phyloP scores from a whole-genome alignment of 2,329 filamentous ascomycete species.

The Diaporthe batatas region DNA sequence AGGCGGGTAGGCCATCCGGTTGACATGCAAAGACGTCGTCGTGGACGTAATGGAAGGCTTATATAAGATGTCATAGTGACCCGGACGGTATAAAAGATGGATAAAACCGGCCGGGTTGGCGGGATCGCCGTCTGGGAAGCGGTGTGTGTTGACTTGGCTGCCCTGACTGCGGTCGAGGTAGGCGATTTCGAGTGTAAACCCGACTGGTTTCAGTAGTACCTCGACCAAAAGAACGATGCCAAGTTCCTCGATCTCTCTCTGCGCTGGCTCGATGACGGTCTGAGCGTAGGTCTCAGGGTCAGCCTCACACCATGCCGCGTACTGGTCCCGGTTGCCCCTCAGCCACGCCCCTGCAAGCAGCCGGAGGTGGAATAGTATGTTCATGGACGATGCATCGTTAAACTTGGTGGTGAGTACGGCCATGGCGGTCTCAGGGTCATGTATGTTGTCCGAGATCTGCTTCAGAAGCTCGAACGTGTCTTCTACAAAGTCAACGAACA shows the following conservation, averaged over 20 bases:
- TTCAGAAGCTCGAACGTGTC: conserved; percentile 78
- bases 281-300: conserved; percentile 77
- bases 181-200: conserved; percentile 86
- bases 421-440: conserved; percentile 69
- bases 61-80: conserved; percentile 96
- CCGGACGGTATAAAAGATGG: conserved; percentile 75
- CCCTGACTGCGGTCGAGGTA: conserved; percentile 91
- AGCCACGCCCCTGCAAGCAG: conserved; percentile 88
- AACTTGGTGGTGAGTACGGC: conserved; percentile 73
- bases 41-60: conserved; percentile 45
- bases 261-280: conserved; percentile 78
- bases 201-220: conserved; percentile 82
- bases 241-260: conserved; percentile 92
- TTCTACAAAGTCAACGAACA: conserved; percentile 88
- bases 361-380: conserved; percentile 88
- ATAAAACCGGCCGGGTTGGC: conserved; percentile 64
- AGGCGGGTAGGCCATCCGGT: conserved; percentile 58
- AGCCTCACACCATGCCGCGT: conserved; percentile 75
- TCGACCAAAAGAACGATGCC: conserved; percentile 83
- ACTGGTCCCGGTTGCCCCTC: conserved; percentile 78
- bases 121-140: conserved; percentile 67
- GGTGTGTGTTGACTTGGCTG: conserved; percentile 79
- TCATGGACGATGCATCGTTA: conserved; percentile 77
- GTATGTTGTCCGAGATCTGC: conserved; percentile 71
- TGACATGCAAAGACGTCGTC: conserved; percentile 63